Evolutionary conservation across 2,329 filamentous ascomycete species (phyloP).

Genomic region (Fusarium falciforme): DNA sequence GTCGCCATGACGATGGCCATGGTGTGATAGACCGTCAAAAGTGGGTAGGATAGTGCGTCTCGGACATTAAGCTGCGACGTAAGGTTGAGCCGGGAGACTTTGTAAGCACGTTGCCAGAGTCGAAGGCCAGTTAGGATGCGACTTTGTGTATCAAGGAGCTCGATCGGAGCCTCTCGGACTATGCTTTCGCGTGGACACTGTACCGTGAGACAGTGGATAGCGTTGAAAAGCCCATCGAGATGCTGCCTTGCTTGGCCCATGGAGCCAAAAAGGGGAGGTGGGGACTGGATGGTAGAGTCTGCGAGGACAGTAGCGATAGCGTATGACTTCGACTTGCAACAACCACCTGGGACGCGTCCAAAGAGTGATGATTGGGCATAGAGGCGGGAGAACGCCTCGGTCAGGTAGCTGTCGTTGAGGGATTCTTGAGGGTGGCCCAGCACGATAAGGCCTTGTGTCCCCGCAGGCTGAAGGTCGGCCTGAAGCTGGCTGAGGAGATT

Average conservation of each 20-base stretch:
- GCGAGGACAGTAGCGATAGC: background rate
- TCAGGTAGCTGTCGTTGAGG: background rate
- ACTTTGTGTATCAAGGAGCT: background rate
- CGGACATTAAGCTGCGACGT: background rate
- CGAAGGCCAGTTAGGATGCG: background rate
- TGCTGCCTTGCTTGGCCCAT: background rate
- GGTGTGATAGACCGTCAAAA: background rate
- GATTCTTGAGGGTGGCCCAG: background rate
- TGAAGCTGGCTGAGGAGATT: background rate
- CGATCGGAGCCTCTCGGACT: background rate
- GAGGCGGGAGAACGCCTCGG: background rate
- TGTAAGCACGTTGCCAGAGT: background rate
- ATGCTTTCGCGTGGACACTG: background rate
- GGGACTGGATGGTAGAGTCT: background rate
- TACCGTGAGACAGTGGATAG: background rate
- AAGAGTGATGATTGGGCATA: background rate
- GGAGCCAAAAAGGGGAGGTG: background rate
- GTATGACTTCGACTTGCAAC: background rate
- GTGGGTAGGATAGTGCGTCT: background rate
- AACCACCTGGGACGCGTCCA: background rate
- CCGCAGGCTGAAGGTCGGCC: background rate
- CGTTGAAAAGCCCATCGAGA: background rate
- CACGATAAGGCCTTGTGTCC: background rate
- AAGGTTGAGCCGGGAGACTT: background rate
- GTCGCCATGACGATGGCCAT: background rate